Evolutionary conservation across 2,329 filamentous ascomycete genomes (phyloP).

Genomic region (Monosporascus ibericus): DNA sequence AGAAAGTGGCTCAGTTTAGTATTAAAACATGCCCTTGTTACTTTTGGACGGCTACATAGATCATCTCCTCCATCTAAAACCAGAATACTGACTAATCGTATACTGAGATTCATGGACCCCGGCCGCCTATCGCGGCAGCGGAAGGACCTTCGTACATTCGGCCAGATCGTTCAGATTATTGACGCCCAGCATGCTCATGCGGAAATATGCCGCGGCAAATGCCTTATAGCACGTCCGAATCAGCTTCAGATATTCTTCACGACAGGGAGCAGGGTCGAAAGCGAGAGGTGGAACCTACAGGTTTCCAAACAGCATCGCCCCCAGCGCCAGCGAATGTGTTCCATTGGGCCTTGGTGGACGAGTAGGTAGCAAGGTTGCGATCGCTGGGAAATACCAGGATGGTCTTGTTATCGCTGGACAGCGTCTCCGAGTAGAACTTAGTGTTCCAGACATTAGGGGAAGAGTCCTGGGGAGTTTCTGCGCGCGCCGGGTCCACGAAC

Average conservation of each 20-base stretch:
- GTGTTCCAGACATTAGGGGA: constrained; percentile 46
- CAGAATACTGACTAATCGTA: background rate
- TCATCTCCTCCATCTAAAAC: background rate
- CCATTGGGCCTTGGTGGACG: constrained; percentile 15
- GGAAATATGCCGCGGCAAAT: constrained; percentile 36
- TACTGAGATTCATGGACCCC: background rate
- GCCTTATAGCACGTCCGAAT: constrained; percentile 9
- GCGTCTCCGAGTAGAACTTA: constrained; percentile 39
- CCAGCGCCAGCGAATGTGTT: constrained; percentile 14
- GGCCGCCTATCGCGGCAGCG: constrained; percentile 9
- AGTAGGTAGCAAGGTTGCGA: constrained; percentile 16
- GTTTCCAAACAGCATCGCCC: constrained; percentile 15
- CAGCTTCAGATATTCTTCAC: background rate
- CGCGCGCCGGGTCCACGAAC: constrained; percentile 33
- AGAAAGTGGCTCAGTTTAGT: no score
- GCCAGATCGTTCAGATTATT: constrained; percentile 38
- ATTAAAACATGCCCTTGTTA: no score
- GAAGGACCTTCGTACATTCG: constrained; percentile 36
- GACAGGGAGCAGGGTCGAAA: background rate
- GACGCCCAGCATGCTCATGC: constrained; percentile 37
- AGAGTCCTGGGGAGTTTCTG: constrained; percentile 36
- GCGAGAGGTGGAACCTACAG: constrained; percentile 14
- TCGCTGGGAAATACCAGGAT: constrained; percentile 30
- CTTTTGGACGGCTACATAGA: background rate
- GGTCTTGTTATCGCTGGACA: constrained; percentile 19